Evolutionary conservation across 73 alveolate species (phyloP).

Genomic region (Paramecium sexaurelia): DNA sequence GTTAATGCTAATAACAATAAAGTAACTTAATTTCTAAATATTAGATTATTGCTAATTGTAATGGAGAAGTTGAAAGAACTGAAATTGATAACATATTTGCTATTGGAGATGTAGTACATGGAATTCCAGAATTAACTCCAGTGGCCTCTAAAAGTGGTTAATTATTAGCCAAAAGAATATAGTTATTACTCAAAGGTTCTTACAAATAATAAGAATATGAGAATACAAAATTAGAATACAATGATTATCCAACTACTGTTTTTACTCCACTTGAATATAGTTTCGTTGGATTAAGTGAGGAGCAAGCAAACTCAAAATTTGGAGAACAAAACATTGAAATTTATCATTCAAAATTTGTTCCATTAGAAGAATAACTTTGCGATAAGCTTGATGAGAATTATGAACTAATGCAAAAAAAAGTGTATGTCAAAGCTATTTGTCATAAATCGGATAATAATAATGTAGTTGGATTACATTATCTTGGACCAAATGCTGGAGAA

Average conservation of each 20-base stretch:
- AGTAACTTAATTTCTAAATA: neutral
- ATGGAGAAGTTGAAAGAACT: constrained; percentile 74
- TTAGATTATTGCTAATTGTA: neutral
- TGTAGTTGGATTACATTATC: constrained; percentile 90
- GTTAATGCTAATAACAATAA: constrained; percentile 81
- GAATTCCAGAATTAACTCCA: constrained; percentile 83
- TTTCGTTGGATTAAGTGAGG: constrained; percentile 89
- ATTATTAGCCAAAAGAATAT: constrained; percentile 77
- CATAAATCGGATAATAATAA: constrained; percentile 74
- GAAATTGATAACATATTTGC: constrained; percentile 74
- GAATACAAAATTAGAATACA: constrained; percentile 76
- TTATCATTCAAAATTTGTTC: constrained; percentile 88
- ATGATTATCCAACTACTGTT: constrained; percentile 89
- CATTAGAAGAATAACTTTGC: constrained; percentile 77
- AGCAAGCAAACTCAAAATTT: constrained; percentile 78
- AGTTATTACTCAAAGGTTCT: constrained; percentile 3
- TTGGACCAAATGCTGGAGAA: constrained; percentile 91
- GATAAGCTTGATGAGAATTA: constrained; percentile 43
- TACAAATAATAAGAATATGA: neutral
- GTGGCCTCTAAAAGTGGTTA: constrained; percentile 79
- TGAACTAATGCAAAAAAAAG: constrained; percentile 61
- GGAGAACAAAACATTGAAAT: constrained; percentile 92
- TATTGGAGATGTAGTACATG: constrained; percentile 77
- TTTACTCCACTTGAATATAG: constrained; percentile 91
- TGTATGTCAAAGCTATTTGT: constrained; percentile 84